phyloP scores from a whole-genome alignment of 2,329 filamentous ascomycete species.

The Diaporthe sp. region DNA sequence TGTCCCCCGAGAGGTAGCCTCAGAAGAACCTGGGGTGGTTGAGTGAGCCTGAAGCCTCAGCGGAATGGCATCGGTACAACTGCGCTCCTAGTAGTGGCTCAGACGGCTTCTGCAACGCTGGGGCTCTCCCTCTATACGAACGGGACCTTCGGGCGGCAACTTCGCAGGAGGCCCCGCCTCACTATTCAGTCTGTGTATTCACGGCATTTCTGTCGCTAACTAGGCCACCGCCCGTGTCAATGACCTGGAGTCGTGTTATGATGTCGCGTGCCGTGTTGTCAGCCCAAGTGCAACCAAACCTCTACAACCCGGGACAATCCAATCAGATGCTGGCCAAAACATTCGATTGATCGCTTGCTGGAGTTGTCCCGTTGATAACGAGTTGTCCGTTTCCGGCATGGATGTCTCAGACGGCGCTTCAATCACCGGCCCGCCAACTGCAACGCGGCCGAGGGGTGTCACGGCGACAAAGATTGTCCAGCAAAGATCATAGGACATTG shows the following conservation, averaged over 20 bases:
- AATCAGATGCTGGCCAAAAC: neutral
- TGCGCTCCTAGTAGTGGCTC: no score
- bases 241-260: neutral
- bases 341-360: neutral
- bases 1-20: conserved; percentile 34
- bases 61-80: no score
- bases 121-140: no score
- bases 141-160: no score
- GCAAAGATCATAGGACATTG: neutral
- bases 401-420: neutral
- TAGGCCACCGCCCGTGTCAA: neutral
- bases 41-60: neutral
- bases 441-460: neutral
- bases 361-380: neutral
- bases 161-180: no score
- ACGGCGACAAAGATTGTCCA: neutral
- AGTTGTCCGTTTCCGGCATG: neutral
- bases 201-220: neutral
- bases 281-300: neutral
- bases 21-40: neutral
- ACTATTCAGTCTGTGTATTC: neutral
- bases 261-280: no score
- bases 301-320: neutral
- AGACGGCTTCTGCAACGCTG: no score
- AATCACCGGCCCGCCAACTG: neutral